A percentile compares a stretch with the other conserved stretches of the same genome.
phyloP scores from a whole-genome alignment of 257 asterid genomes.

The Solanum rostratum region DNA sequence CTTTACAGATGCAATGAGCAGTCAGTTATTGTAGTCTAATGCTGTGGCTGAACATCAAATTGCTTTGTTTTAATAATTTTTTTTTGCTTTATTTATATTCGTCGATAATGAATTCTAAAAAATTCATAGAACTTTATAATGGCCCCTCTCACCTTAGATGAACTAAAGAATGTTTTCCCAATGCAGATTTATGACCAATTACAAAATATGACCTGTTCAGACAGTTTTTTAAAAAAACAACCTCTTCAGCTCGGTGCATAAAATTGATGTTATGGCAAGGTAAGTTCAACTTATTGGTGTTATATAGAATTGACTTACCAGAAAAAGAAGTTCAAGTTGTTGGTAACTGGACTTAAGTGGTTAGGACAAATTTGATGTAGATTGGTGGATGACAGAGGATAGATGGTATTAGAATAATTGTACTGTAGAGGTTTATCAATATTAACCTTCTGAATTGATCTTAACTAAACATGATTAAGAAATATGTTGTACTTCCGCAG shows the following conservation, averaged over 20 bases:
- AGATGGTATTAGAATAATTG: neutral
- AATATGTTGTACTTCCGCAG: neutral
- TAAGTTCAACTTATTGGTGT: neutral
- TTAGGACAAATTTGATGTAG: neutral
- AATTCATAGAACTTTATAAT: neutral
- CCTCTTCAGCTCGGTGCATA: neutral
- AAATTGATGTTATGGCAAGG: neutral
- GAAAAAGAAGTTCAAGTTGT: neutral
- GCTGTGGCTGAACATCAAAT: neutral
- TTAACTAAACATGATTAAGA: neutral
- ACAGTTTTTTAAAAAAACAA: no score
- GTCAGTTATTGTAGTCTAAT: neutral
- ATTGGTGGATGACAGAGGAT: neutral
- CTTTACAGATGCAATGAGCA: neutral
- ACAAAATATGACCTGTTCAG: neutral
- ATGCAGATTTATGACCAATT: neutral
- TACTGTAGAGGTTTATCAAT: neutral
- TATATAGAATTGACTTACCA: no score
- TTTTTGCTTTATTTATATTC: neutral
- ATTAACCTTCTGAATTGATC: neutral
- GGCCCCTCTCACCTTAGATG: neutral
- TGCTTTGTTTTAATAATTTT: neutral
- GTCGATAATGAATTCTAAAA: neutral
- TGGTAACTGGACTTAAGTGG: neutral
- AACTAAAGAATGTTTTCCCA: neutral